Evolutionary conservation across 75 land plant genomes (phyloP), one percentile per base, ranked within the genome.

Genomic region (Chamaecyparis obtusa): DNA sequence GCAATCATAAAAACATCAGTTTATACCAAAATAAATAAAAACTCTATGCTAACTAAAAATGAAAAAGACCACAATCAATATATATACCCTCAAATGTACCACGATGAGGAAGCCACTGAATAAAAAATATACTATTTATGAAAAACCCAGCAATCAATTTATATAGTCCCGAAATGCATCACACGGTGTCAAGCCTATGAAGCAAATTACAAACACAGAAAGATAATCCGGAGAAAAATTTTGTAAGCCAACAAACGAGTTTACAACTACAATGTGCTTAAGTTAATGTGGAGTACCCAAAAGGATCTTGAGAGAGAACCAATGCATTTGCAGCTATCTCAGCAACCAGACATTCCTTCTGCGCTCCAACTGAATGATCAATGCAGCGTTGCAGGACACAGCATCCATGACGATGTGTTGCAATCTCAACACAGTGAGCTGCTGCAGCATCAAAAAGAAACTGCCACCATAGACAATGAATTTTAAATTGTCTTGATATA

Each of bases 361-460:
- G 85, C 51, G 83, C 85, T 57, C 89, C 92, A 2, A 76, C 33
- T 64, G 95, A 85, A 74, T 84, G 43, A 37, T 79, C 90, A 5
- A 95, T 84, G 71, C 95, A 95, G 19, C 89, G 87, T 83, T 95
- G 96, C 41, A 93, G 87, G 9, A 89, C 85, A 89, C 92, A 92
- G 37, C 95, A 93, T 27, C 95, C 95, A 83, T 89, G 90, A 21
- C 87, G 87, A 77, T 96, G 93, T 19, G 91, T 96, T 51, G 95
- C 94, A 81, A 96, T 92, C 24, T 90, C 96, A 85, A 93, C 85
- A 82, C 95, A 93, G 79, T 93, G 64, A 17, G 75, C 86, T 30
- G 87, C 91, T 69, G 94, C 90, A 37, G 90, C 95, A 87, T 93
- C 89, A 86, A 92, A 84, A 35, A 96, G 87, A 75, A 88, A 89